phyloP scores from a whole-genome alignment of 306 rosid genomes.

The Carpinus fangiana region DNA sequence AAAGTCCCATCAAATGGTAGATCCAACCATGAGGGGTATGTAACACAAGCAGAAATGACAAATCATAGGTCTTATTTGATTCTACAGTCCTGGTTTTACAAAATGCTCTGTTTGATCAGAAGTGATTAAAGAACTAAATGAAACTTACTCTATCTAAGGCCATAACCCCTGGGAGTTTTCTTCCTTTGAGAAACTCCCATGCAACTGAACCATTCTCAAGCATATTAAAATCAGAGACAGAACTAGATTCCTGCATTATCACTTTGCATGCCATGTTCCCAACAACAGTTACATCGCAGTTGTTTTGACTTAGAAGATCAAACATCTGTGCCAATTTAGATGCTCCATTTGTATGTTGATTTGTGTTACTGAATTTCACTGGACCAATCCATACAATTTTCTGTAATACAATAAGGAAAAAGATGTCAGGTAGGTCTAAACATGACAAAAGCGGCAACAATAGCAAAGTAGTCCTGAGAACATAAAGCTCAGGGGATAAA shows the following conservation, averaged over 20 bases:
- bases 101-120: slow-evolving; percentile 3
- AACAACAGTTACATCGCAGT: slow-evolving; percentile 62
- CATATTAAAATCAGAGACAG: slow-evolving; percentile 39
- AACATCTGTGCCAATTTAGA: slow-evolving; percentile 67
- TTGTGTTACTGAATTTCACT: slow-evolving; percentile 51
- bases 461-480: not conserved
- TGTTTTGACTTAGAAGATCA: slow-evolving; percentile 42
- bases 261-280: slow-evolving; percentile 65
- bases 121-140: slow-evolving; percentile 9
- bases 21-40: slow-evolving; percentile 13
- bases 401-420: slow-evolving; percentile 44
- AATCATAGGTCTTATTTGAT: not conserved
- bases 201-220: slow-evolving; percentile 75
- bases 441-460: slow-evolving; percentile 3
- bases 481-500: not conserved
- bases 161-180: slow-evolving; percentile 79
- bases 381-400: slow-evolving; percentile 85
- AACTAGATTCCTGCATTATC: slow-evolving; percentile 50
- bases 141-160: slow-evolving; percentile 76
- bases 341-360: slow-evolving; percentile 47
- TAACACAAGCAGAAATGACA: slow-evolving; percentile 6
- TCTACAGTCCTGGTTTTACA: not conserved
- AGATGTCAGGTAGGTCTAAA: slow-evolving; percentile 10
- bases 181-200: slow-evolving; percentile 91
- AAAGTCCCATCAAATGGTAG: slow-evolving; percentile 11